Evolutionary conservation across 1,284 basidiomycete genomes (phyloP), one percentile per base, ranked within the genome.

Genomic region (Malassezia nana): DNA sequence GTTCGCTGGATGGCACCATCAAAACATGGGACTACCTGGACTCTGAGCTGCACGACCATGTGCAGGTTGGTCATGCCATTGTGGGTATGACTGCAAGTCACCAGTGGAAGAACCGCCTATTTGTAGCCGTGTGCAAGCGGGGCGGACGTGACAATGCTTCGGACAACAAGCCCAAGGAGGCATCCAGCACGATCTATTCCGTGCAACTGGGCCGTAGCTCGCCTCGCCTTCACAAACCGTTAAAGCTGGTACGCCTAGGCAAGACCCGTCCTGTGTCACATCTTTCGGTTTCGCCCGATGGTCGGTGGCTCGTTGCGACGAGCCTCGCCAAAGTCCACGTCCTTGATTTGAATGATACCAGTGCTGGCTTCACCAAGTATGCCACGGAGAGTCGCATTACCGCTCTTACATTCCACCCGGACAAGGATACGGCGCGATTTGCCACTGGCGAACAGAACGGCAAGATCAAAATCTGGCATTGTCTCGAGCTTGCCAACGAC

Each of bases 21-120:
- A 83, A 87, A 72, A 78, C 92, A 10, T 96, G 92, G 92, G 89
- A 96, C 76, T 92, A 87, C 74, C 78, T 92, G 47, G 90, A 95
- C 60, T 90, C 84, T 1, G 78, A 80, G 3, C 77, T 94, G 13
- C 78, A 95, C 51, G 82, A 84, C 59, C 61, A 57, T 8, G 58
- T 72, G 39, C 58, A 66, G 43, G 51, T 72, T 39, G 80, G 79
- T 38, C 81, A 84, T 55, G 82, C 87, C 5, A 84, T 94, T 60
- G 80, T 83, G 52, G 81, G 83, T 62, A 77, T 91, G 60, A 82
- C 83, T 52, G 81, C 81, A 1, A 84, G 87, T 70, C 79, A 82
- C 55, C 78, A 78, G 54, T 80, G 82, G 72, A 81, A 80, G 62
- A 83, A 84, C 58, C 77, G 78, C 33, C 78, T 88, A 25, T 89